phyloP scores from a whole-genome alignment of 148 eudicot genomes.

The Polygonum aviculare region DNA sequence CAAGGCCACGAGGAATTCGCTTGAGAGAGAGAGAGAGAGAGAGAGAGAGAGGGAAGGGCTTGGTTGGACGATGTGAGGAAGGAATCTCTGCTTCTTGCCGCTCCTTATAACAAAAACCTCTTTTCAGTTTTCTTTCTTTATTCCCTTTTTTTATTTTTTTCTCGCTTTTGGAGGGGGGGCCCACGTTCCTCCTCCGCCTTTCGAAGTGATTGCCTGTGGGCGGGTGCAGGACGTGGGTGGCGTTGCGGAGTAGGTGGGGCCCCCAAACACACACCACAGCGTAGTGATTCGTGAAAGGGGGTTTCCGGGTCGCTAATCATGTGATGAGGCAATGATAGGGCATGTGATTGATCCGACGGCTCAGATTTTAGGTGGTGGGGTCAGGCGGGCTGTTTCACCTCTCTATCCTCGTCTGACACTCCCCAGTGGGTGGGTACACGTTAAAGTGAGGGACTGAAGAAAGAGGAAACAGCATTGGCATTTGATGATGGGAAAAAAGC shows the following conservation, averaged over 20 bases:
- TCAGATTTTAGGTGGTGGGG: not conserved
- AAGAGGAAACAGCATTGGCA: conserved; percentile 4
- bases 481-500: not conserved
- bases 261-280: not conserved
- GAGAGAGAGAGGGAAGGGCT: not conserved
- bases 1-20: conserved; percentile 11
- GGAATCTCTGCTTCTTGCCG: conserved; percentile 8
- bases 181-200: not conserved
- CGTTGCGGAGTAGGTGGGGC: not conserved
- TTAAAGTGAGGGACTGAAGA: conserved; percentile 3
- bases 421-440: conserved; percentile 4
- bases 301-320: not conserved
- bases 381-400: not conserved
- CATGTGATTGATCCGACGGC: conserved; percentile 6
- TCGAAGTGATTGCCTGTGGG: conserved; percentile 1
- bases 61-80: conserved; percentile 8
- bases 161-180: not conserved
- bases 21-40: not conserved
- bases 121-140: not conserved
- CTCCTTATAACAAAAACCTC: conserved; percentile 7
- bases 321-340: conserved; percentile 7
- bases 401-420: not conserved
- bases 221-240: conserved; percentile 7
- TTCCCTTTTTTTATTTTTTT: not conserved
- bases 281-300: not conserved